A percentile compares a stretch with the other conserved stretches of the same genome.
These are phyloP conservation scores for Clausena lansium DNA, from an alignment of 345 rosid genomes.

Conservation along the genomic window DNA sequence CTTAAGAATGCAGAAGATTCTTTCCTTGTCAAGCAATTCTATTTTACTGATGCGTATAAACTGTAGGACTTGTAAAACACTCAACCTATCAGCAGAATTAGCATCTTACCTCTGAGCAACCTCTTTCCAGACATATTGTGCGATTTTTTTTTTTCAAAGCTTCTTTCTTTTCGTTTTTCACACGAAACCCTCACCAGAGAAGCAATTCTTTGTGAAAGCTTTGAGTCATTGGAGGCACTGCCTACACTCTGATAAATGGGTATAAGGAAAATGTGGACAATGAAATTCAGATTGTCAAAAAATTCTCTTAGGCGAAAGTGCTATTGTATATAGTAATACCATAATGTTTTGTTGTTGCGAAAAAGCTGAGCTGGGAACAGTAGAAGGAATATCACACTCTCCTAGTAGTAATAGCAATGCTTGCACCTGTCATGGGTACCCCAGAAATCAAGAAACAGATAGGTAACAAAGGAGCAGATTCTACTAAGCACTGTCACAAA, in stretches of 20 bases:
- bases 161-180: conserved; percentile 48
- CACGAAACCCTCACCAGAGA: conserved; percentile 43
- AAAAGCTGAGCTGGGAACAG: conserved; percentile 30
- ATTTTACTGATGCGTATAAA: background rate
- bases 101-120: conserved; percentile 44
- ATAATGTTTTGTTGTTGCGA: conserved; percentile 27
- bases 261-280: conserved; percentile 13
- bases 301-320: background rate
- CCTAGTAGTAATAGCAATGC: conserved; percentile 38
- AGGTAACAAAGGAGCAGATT: background rate
- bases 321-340: conserved; percentile 17
- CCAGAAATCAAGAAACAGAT: conserved; percentile 11
- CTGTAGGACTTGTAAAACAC: background rate
- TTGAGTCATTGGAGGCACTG: conserved; percentile 32
- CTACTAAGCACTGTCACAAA: background rate
- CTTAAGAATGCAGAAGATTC: background rate
- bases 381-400: conserved; percentile 27
- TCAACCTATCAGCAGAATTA: background rate
- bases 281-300: background rate
- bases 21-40: background rate
- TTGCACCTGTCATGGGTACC: conserved; percentile 38
- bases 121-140: conserved; percentile 41
- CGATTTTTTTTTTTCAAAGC: conserved; percentile 43
- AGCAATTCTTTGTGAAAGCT: conserved; percentile 42
- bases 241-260: conserved; percentile 29